A percentile compares a stretch with the other conserved stretches of the same genome.
Evolutionary conservation across 176 grass and related monocot genomes (phyloP).

Genomic region (Rhynchospora pubera): DNA sequence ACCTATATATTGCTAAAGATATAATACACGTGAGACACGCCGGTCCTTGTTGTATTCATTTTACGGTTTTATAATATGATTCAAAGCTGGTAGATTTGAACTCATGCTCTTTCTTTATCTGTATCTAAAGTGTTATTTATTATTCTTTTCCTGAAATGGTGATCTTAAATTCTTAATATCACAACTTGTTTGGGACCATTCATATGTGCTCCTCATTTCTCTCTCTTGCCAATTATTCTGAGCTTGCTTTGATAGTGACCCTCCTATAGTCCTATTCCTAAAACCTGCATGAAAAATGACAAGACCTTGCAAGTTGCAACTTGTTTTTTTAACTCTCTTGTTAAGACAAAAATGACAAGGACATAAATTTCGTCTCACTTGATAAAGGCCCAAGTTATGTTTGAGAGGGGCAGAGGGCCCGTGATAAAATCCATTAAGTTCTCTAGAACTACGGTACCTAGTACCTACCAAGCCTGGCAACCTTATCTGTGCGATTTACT

Average conservation of each 20-base stretch:
- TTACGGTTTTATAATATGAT: neutral
- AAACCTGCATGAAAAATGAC: neutral
- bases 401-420: too few species aligned
- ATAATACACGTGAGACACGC: neutral
- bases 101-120: neutral
- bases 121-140: too few species aligned
- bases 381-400: too few species aligned
- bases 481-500: neutral
- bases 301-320: neutral
- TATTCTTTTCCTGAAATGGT: neutral
- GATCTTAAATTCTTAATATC: neutral
- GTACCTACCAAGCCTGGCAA: too few species aligned
- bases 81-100: neutral
- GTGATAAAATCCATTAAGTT: too few species aligned
- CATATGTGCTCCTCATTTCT: neutral
- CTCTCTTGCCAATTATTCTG: neutral
- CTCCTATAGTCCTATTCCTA: too few species aligned
- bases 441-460: too few species aligned
- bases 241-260: neutral
- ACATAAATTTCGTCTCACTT: neutral
- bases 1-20: neutral
- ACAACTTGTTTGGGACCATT: neutral
- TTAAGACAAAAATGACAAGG: too few species aligned
- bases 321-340: too few species aligned
- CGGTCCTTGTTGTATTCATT: neutral